Evolutionary conservation across 169 alveolate species (phyloP).

Genomic region (Toxoplasma gondii): DNA sequence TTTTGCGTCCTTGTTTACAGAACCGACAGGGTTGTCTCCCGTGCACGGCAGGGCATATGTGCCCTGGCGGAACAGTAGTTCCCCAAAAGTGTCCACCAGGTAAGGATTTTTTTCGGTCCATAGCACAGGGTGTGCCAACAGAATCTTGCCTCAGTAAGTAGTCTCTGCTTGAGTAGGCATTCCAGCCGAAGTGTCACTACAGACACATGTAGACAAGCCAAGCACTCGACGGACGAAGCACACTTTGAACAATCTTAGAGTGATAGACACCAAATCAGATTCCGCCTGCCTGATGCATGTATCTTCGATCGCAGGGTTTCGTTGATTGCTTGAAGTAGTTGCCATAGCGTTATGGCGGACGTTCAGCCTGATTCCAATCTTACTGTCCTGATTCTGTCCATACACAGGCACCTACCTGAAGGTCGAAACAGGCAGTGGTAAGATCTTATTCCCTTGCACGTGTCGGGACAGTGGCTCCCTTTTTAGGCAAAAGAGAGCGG

Average conservation of each 20-base stretch:
- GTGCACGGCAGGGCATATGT: conserved; percentile 74
- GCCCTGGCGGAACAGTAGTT: conserved; percentile 75
- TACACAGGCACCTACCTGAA: neutral
- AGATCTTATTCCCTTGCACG: neutral
- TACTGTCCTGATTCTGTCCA: no score
- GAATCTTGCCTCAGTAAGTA: neutral
- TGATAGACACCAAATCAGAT: no score
- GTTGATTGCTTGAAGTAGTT: no score
- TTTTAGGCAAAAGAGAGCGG: no score
- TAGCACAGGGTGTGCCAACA: neutral
- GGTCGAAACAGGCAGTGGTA: neutral
- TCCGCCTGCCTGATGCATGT: no score
- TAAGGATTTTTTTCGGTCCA: neutral
- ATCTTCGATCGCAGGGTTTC: no score
- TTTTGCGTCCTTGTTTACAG: neutral
- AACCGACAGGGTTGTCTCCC: neutral
- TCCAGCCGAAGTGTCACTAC: no score
- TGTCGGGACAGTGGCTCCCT: no score
- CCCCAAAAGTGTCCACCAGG: conserved; percentile 60
- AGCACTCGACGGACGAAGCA: no score
- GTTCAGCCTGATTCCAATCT: no score
- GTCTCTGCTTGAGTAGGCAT: neutral
- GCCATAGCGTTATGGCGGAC: neutral
- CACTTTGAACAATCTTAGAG: no score
- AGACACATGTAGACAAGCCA: no score